These are phyloP conservation scores for Circinella minor DNA, from an alignment of 371 early-diverging fungal genomes.

Conservation along the genomic window DNA sequence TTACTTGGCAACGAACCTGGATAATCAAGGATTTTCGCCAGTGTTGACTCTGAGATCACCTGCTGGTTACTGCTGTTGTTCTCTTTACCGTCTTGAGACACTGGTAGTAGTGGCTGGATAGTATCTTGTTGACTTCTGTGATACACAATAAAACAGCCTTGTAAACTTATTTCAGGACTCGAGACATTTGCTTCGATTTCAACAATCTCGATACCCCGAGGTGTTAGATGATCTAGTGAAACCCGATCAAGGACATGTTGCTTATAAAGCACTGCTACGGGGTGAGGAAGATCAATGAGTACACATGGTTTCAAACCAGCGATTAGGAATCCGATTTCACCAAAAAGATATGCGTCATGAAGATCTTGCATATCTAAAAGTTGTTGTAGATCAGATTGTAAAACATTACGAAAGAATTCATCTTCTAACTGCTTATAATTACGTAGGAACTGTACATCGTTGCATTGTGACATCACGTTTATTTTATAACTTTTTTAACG, in stretches of 20 bases:
- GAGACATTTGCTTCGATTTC: background rate
- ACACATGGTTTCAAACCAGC: constrained; percentile 64
- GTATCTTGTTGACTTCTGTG: background rate
- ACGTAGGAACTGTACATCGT: constrained; percentile 2
- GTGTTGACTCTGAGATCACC: constrained; percentile 15
- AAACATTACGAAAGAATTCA: background rate
- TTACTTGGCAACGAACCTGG: constrained; percentile 62
- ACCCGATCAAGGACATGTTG: constrained; percentile 7
- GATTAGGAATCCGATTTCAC: constrained; percentile 67
- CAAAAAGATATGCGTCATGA: constrained; percentile 56
- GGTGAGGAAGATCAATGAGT: constrained; percentile 52
- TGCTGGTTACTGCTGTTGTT: background rate
- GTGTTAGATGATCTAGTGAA: background rate
- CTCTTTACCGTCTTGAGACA: background rate
- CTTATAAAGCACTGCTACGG: background rate
- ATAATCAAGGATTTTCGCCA: constrained; percentile 61
- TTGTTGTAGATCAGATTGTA: background rate
- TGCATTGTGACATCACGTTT: background rate
- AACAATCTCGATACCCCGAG: background rate
- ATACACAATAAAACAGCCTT: background rate
- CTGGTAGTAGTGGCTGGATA: background rate
- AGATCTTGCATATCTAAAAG: constrained; percentile 6
- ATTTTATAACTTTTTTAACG: too few species aligned
- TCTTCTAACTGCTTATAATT: constrained; percentile 3
- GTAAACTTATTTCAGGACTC: constrained; percentile 4